These are phyloP conservation scores for Dissophora ornata DNA, from an alignment of 192 early-diverging fungal genomes.

Conservation along the genomic window DNA sequence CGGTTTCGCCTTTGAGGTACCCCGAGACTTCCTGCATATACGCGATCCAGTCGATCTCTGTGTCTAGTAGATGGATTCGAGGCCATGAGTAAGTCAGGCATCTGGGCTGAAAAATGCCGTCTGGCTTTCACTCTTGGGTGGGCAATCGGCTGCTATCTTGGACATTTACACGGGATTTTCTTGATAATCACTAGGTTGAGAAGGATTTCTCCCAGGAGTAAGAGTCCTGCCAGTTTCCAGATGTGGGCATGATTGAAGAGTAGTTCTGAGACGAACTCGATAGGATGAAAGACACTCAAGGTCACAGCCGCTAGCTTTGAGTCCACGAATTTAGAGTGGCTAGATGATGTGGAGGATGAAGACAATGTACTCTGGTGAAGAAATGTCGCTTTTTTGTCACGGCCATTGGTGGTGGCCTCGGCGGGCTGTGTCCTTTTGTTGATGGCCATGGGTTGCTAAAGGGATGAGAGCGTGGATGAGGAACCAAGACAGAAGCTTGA, in stretches of 20 bases:
- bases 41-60: constrained; percentile 96
- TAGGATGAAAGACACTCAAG: constrained; percentile 28
- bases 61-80: constrained; percentile 77
- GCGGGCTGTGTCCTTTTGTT: not conserved
- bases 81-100: too few species aligned
- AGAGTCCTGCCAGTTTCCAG: constrained; percentile 56
- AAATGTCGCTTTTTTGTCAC: too few species aligned
- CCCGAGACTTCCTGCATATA: constrained; percentile 94
- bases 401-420: too few species aligned
- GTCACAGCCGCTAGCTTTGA: not conserved
- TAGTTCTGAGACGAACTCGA: constrained; percentile 33
- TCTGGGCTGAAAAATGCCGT: too few species aligned
- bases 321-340: too few species aligned
- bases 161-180: constrained; percentile 72
- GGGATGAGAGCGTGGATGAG: not conserved
- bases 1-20: constrained; percentile 83
- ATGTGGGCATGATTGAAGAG: constrained; percentile 60
- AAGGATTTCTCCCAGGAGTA: constrained; percentile 63
- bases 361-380: too few species aligned
- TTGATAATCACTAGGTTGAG: constrained; percentile 68
- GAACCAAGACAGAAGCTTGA: not conserved
- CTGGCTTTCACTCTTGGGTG: too few species aligned
- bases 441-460: constrained; percentile 12
- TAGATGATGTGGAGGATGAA: too few species aligned
- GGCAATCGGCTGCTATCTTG: too few species aligned